These are phyloP conservation scores for Lichina pygmaea DNA, from an alignment of 495 filamentous ascomycete genomes.

Conservation along the genomic window DNA sequence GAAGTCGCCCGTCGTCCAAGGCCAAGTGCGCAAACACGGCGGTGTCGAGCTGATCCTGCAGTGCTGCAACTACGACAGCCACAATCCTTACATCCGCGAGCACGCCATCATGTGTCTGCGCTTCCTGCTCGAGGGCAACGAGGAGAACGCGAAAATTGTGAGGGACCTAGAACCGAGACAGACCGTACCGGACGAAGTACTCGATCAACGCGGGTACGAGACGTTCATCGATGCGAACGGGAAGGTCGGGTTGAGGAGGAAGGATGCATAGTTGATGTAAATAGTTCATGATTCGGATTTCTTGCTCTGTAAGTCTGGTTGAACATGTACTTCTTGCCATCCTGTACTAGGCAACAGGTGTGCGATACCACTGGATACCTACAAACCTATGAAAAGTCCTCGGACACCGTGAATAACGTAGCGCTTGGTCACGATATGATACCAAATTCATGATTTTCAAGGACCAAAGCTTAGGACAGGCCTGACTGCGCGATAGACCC, in stretches of 20 bases:
- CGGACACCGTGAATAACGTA: too few relatives aligned
- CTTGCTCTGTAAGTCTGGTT: too few relatives aligned
- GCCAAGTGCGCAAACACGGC: conserved; percentile 55
- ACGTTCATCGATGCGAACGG: conserved; percentile 3
- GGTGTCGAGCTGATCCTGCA: conserved; percentile 66
- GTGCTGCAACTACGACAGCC: conserved; percentile 63
- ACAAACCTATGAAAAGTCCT: too few relatives aligned
- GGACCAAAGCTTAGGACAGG: too few relatives aligned
- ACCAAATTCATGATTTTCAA: too few relatives aligned
- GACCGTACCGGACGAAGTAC: conserved; percentile 3
- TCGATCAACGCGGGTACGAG: conserved; percentile 4
- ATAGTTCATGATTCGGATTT: too few relatives aligned
- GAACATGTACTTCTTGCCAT: too few relatives aligned
- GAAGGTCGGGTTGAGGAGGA: conserved; percentile 4
- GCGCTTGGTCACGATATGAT: too few relatives aligned
- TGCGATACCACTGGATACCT: too few relatives aligned
- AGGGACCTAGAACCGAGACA: conserved; percentile 20
- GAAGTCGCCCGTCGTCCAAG: conserved; percentile 55
- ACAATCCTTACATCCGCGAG: conserved; percentile 76
- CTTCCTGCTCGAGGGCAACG: conserved; percentile 64
- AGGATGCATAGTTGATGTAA: not conserved
- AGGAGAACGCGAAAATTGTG: conserved; percentile 50
- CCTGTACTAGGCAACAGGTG: too few relatives aligned
- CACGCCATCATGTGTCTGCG: conserved; percentile 77
- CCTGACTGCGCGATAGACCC: too few relatives aligned